Evolutionary conservation across 2,329 filamentous ascomycete genomes (phyloP).

Genomic region (Elsinoe fawcettii): DNA sequence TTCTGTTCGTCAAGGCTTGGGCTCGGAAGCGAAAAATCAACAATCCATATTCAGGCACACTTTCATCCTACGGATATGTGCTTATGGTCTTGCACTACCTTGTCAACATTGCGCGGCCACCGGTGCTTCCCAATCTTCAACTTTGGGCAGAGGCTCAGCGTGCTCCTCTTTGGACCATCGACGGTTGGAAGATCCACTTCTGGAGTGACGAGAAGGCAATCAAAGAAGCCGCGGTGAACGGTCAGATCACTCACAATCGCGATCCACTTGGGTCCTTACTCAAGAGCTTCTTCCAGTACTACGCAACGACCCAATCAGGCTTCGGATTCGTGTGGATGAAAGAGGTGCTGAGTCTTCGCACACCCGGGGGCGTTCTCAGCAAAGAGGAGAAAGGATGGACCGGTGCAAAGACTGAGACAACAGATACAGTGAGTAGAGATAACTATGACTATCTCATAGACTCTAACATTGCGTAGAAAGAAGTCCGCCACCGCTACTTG

Average conservation of each 20-base stretch:
- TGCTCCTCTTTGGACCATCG: slow-evolving; percentile 24
- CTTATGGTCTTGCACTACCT: slow-evolving; percentile 89
- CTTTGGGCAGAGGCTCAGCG: slow-evolving; percentile 26
- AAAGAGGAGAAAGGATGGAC: slow-evolving; percentile 82
- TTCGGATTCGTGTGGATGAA: slow-evolving; percentile 69
- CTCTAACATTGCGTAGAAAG: slow-evolving; percentile 40
- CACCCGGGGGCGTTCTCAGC: slow-evolving; percentile 56
- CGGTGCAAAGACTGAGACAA: slow-evolving; percentile 61
- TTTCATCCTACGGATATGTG: slow-evolving; percentile 86
- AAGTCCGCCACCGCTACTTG: slow-evolving; percentile 71
- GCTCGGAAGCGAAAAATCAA: slow-evolving; percentile 80
- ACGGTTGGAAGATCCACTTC: slow-evolving; percentile 64
- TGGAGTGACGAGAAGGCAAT: slow-evolving; percentile 70
- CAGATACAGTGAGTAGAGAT: slow-evolving; percentile 38
- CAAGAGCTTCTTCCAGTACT: slow-evolving; percentile 83
- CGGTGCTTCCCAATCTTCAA: slow-evolving; percentile 79
- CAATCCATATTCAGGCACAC: slow-evolving; percentile 73
- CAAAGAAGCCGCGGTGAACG: slow-evolving; percentile 47
- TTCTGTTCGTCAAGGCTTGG: slow-evolving; percentile 87
- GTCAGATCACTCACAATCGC: slow-evolving; percentile 58
- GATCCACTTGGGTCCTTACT: slow-evolving; percentile 65
- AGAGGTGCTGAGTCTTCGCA: slow-evolving; percentile 71
- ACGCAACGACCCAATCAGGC: slow-evolving; percentile 53
- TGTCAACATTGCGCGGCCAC: slow-evolving; percentile 70
- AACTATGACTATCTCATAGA: not conserved